Evolutionary conservation across 106 monocot genomes (phyloP).

Genomic region (Allium cepa): DNA sequence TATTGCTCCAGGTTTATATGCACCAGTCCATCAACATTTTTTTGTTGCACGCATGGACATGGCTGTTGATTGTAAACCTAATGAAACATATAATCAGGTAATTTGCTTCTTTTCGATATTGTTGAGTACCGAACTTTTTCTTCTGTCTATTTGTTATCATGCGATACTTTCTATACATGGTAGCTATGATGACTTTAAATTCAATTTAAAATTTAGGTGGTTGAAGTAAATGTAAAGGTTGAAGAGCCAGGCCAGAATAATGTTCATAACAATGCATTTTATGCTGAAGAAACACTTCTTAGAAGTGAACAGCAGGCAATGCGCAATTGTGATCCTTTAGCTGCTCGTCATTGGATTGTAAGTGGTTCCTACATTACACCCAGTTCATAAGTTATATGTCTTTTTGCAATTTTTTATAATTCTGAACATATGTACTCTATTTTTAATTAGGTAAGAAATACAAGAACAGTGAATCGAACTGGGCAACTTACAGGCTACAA

Average conservation of each 20-base stretch:
- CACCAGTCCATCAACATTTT: slow-evolving; percentile 98
- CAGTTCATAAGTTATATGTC: neutral
- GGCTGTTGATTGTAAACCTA: slow-evolving; percentile 92
- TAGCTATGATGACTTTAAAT: neutral
- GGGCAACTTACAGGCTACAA: slow-evolving; percentile 93
- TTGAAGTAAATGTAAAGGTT: slow-evolving; percentile 94
- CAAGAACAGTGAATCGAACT: slow-evolving; percentile 89
- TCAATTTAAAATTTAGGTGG: slow-evolving; percentile 63
- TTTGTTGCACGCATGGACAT: slow-evolving; percentile 99
- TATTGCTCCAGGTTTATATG: slow-evolving; percentile 96
- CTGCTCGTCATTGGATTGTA: slow-evolving; percentile 98
- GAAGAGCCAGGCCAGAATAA: slow-evolving; percentile 81
- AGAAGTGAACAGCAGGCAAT: slow-evolving; percentile 80
- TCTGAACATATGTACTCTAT: neutral
- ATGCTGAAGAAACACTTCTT: slow-evolving; percentile 86
- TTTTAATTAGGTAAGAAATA: slow-evolving; percentile 73
- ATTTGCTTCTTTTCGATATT: neutral
- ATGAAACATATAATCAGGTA: slow-evolving; percentile 89
- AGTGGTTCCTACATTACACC: slow-evolving; percentile 7
- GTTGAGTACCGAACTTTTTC: neutral
- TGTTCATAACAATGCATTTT: slow-evolving; percentile 90
- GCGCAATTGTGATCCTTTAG: slow-evolving; percentile 85
- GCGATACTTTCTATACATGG: neutral
- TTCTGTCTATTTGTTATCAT: neutral
- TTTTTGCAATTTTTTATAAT: neutral